These are phyloP conservation scores for Boletus semigastroideus DNA, from an alignment of 1,284 basidiomycete species.

Conservation along the genomic window DNA sequence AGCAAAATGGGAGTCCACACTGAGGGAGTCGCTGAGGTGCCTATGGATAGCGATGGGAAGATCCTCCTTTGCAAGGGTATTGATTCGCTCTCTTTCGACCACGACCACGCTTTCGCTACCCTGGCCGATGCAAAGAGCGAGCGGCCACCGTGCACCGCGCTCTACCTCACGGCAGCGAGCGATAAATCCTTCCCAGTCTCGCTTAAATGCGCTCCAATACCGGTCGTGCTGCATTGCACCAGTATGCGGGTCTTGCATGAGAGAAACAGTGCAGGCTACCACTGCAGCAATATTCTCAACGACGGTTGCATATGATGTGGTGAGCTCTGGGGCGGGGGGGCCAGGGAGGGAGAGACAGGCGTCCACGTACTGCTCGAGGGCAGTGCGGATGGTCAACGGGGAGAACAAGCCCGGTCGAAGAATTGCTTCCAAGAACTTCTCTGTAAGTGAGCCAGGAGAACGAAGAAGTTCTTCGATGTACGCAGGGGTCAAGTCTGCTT, in stretches of 20 bases:
- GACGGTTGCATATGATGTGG: conserved; percentile 62
- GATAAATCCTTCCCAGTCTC: conserved; percentile 93
- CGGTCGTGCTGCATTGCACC: conserved; percentile 76
- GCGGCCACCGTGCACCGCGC: conserved; percentile 80
- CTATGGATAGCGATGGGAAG: conserved; percentile 59
- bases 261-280: conserved; percentile 81
- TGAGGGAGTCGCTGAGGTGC: conserved; percentile 41
- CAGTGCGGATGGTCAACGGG: conserved; percentile 71
- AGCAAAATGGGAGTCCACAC: conserved; percentile 49
- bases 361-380: conserved; percentile 79
- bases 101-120: conserved; percentile 55
- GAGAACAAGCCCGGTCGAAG: conserved; percentile 89
- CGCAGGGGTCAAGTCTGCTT: conserved; percentile 79
- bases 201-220: conserved; percentile 81
- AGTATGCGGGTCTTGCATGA: conserved; percentile 73
- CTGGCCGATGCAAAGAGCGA: conserved; percentile 59
- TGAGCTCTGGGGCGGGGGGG: conserved; percentile 49
- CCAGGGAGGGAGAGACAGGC: conserved; percentile 68
- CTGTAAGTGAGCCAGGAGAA: conserved; percentile 68
- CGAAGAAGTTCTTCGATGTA: conserved; percentile 83
- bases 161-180: conserved; percentile 86
- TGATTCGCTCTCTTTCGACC: conserved; percentile 77
- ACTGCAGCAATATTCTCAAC: conserved; percentile 77
- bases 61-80: conserved; percentile 64
- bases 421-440: conserved; percentile 79